Conservation (phyloP, 179 eudicot species). For the Heliamphora pulchella region DNA sequence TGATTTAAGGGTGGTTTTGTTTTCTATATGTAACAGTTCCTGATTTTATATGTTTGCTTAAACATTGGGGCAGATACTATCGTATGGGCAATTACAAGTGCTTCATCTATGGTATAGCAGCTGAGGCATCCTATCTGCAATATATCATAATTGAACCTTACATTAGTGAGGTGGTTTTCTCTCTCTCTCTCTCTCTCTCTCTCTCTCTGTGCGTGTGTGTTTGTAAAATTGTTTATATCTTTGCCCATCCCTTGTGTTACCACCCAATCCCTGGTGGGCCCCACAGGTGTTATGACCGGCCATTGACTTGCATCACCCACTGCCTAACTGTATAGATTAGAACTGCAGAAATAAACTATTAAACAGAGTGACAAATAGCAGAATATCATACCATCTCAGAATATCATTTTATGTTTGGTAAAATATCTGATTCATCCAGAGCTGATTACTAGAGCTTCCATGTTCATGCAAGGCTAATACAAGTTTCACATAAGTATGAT, state of each 20-base stretch:
- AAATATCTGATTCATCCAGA: too few relatives aligned
- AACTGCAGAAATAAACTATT: too few relatives aligned
- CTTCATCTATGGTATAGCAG: slow-evolving; percentile 46
- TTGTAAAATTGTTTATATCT: background rate
- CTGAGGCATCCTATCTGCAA: slow-evolving; percentile 75
- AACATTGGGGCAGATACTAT: slow-evolving; percentile 43
- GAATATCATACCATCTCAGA: too few relatives aligned
- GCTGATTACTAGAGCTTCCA: too few relatives aligned
- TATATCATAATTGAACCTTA: slow-evolving; percentile 60
- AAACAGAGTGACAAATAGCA: too few relatives aligned
- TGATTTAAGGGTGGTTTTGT: background rate
- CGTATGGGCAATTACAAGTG: slow-evolving; percentile 70
- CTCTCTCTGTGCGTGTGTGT: background rate
- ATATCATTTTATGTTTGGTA: too few relatives aligned
- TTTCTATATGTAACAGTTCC: background rate
- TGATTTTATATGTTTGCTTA: background rate
- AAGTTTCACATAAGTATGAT: too few relatives aligned
- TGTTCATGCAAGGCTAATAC: too few relatives aligned
- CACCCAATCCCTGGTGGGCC: too few relatives aligned
- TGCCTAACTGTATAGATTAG: too few relatives aligned
- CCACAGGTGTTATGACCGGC: too few relatives aligned
- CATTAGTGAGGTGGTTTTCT: slow-evolving; percentile 49
- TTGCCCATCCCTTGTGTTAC: background rate
- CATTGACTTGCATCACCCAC: too few relatives aligned
- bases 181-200: background rate